Evolutionary conservation across 768 basidiomycete genomes (phyloP).

Genomic region (Strobilomyces confusus): DNA sequence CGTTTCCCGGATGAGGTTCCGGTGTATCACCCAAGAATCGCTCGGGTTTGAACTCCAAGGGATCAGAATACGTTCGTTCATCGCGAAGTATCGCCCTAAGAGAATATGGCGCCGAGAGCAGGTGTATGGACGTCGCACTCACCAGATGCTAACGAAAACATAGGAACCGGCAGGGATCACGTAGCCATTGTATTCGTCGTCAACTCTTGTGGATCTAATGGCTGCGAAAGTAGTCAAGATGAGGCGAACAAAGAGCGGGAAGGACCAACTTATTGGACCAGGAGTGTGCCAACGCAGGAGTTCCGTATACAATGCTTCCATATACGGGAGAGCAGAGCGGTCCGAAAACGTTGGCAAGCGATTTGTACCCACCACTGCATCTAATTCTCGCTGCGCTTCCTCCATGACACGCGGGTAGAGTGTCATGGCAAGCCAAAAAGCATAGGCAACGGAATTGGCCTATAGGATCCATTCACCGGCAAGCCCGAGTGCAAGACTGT

Average conservation of each 20-base stretch:
- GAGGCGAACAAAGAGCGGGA: too few species aligned
- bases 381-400: constrained; percentile 28
- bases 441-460: constrained; percentile 14
- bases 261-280: constrained; percentile 6
- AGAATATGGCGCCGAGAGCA: not conserved
- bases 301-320: constrained; percentile 27
- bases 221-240: not conserved
- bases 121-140: not conserved
- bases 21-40: constrained; percentile 21
- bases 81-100: constrained; percentile 19
- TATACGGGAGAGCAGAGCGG: constrained; percentile 24
- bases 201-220: constrained; percentile 5
- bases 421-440: constrained; percentile 27
- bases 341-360: constrained; percentile 26
- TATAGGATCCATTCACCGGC: not conserved
- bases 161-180: constrained; percentile 20
- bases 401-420: constrained; percentile 24
- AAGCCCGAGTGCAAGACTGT: not conserved
- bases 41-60: constrained; percentile 22
- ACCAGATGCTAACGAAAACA: constrained; percentile 21
- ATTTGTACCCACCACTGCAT: constrained; percentile 22
- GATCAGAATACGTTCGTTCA: constrained; percentile 12
- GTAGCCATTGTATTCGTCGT: constrained; percentile 21
- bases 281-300: constrained; percentile 21
- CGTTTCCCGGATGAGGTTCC: constrained; percentile 13